These are phyloP conservation scores for Danielia oregonensis DNA, from an alignment of 805 yeast genomes.

Conservation along the genomic window DNA sequence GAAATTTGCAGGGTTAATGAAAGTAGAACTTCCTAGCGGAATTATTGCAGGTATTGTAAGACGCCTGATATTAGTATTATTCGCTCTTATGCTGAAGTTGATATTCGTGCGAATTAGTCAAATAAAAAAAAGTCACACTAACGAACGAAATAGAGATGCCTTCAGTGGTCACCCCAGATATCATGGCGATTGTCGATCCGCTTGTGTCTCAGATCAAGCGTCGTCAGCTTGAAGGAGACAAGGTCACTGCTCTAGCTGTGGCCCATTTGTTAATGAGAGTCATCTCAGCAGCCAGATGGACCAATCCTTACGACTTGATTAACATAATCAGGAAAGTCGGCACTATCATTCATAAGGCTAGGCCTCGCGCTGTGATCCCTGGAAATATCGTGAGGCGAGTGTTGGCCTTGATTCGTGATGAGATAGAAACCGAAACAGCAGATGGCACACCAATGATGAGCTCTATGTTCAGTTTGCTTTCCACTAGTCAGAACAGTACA, in stretches of 20 bases:
- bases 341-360: conserved; percentile 63
- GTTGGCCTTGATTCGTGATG: conserved; percentile 82
- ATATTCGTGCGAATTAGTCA: no score
- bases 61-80: no score
- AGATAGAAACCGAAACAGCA: conserved; percentile 52
- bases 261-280: conserved; percentile 85
- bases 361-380: conserved; percentile 82
- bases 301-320: conserved; percentile 68
- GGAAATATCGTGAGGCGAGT: conserved; percentile 92
- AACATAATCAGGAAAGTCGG: conserved; percentile 73
- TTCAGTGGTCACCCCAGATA: conserved; percentile 24
- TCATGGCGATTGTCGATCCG: conserved; percentile 34
- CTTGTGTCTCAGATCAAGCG: conserved; percentile 61
- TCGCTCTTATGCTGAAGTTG: no score
- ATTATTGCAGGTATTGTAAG: no score
- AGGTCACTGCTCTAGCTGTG: conserved; percentile 78
- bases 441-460: conserved; percentile 49
- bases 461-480: conserved; percentile 82
- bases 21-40: no score
- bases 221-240: conserved; percentile 79
- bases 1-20: no score
- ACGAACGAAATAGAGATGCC: no score
- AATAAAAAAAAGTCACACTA: no score
- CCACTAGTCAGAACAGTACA: conserved; percentile 37
- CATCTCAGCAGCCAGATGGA: conserved; percentile 87